phyloP scores from a whole-genome alignment of 345 rosid species.

The Citrus sp. region DNA sequence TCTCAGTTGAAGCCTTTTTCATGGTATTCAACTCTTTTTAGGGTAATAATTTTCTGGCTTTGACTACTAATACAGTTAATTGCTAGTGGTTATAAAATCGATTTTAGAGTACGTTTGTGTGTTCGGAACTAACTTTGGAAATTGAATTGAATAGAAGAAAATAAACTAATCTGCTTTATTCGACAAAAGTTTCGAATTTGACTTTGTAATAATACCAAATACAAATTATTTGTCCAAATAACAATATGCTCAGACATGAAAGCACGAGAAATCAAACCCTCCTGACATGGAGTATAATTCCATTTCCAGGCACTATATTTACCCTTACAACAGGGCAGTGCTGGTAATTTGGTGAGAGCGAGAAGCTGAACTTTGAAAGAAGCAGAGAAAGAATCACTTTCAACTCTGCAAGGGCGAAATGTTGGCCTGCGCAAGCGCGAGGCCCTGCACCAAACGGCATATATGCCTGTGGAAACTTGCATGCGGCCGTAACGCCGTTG shows the following conservation, averaged over 20 bases:
- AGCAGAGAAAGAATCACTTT: constrained; percentile 37
- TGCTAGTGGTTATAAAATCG: too few species aligned
- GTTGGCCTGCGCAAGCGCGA: constrained; percentile 41
- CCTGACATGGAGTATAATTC: constrained; percentile 25
- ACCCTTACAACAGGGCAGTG: constrained; percentile 39
- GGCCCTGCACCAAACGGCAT: constrained; percentile 48
- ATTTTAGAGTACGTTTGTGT: too few species aligned
- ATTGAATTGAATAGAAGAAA: not conserved
- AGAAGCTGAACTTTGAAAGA: constrained; percentile 36
- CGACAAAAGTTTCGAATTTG: not conserved
- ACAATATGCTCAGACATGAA: not conserved
- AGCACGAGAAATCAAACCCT: constrained; percentile 3
- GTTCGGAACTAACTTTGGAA: not conserved
- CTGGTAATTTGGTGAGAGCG: constrained; percentile 31
- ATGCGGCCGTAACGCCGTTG: constrained; percentile 41
- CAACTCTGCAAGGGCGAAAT: constrained; percentile 44
- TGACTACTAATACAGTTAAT: too few species aligned
- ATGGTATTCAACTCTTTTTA: too few species aligned
- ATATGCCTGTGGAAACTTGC: constrained; percentile 42
- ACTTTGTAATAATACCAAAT: not conserved
- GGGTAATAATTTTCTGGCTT: too few species aligned
- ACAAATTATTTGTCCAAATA: not conserved
- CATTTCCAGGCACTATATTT: constrained; percentile 31
- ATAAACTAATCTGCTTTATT: not conserved
- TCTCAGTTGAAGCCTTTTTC: too few species aligned